Evolutionary conservation across 2,329 filamentous ascomycete species (phyloP).

Genomic region (Venturia pyrina): DNA sequence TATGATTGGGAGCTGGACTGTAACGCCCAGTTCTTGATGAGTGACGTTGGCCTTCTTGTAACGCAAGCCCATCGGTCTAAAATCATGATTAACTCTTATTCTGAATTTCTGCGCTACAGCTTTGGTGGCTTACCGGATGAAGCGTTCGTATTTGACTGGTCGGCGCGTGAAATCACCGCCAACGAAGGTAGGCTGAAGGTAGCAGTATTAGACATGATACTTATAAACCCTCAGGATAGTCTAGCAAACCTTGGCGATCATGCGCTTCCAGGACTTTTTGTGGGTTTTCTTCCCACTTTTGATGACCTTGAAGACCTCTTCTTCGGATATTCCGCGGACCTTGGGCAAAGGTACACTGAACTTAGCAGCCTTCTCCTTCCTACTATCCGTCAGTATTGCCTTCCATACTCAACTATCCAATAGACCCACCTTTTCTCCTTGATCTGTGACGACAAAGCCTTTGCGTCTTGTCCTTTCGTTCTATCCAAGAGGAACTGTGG

Average conservation of each 20-base stretch:
- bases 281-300: conserved; percentile 91
- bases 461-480: conserved; percentile 54
- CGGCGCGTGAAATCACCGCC: conserved; percentile 76
- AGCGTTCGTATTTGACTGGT: conserved; percentile 68
- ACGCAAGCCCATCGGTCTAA: not conserved
- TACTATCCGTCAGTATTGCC: not conserved
- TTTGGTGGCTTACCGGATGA: conserved; percentile 41
- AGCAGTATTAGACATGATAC: too few relatives aligned
- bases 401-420: not conserved
- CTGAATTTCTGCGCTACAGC: not conserved
- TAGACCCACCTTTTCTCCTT: conserved; percentile 73
- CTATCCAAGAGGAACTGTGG: conserved; percentile 92
- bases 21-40: conserved; percentile 73
- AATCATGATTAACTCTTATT: not conserved
- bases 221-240: too few relatives aligned
- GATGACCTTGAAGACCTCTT: conserved; percentile 96
- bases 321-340: conserved; percentile 85
- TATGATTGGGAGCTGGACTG: conserved; percentile 60
- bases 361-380: conserved; percentile 78
- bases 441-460: conserved; percentile 73
- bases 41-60: conserved; percentile 64
- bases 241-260: conserved; percentile 52
- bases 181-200: too few relatives aligned
- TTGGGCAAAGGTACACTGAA: conserved; percentile 90
- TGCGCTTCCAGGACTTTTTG: conserved; percentile 69